A percentile compares a stretch with the other conserved stretches of the same genome.
These are phyloP conservation scores for Biscogniauxia mediterranea DNA, from an alignment of 2,329 filamentous ascomycete species.

Conservation along the genomic window DNA sequence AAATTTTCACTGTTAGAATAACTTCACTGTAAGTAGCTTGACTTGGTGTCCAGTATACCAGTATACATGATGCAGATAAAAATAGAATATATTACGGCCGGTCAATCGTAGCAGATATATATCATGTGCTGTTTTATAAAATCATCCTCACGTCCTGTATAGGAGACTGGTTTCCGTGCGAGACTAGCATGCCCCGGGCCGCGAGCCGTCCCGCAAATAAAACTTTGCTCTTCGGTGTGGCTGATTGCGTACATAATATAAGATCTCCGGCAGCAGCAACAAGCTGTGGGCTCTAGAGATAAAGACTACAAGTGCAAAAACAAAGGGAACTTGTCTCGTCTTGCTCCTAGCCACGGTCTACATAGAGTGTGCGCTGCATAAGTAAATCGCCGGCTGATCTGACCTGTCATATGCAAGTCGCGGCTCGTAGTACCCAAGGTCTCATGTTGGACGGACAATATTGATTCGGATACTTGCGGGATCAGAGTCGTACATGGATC, in stretches of 20 bases:
- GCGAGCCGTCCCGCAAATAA: neutral
- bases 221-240: neutral
- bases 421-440: constrained; percentile 4
- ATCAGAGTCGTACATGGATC: constrained; percentile 5
- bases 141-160: neutral
- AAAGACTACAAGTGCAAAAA: neutral
- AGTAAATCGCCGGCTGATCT: constrained; percentile 1
- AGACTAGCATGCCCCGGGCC: too few relatives aligned
- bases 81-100: neutral
- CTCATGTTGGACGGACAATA: constrained; percentile 9
- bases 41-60: too few relatives aligned
- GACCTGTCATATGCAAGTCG: constrained; percentile 14
- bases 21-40: too few relatives aligned
- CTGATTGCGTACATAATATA: neutral
- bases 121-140: neutral
- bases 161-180: neutral
- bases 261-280: neutral
- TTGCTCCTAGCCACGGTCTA: constrained; percentile 5
- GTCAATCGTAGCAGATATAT: neutral
- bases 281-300: neutral
- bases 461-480: constrained; percentile 14
- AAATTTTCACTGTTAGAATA: too few relatives aligned
- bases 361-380: constrained; percentile 2
- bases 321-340: neutral
- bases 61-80: neutral